A percentile compares a stretch with the other conserved stretches of the same genome.
Evolutionary conservation across 2,329 filamentous ascomycete species (phyloP).

Genomic region (Cryphonectria carpinicola): DNA sequence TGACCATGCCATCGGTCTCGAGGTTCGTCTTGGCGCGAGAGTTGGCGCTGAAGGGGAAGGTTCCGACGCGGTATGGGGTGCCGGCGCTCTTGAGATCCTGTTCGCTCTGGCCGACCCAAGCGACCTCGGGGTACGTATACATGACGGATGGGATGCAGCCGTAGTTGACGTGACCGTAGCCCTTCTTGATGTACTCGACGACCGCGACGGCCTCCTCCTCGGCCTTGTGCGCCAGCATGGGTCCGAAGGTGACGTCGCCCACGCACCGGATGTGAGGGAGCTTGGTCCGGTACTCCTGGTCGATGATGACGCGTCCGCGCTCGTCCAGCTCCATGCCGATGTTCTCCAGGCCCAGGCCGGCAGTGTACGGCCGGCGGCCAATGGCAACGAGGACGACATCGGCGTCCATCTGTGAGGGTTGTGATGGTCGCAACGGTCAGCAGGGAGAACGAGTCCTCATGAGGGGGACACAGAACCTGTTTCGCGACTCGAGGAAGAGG

Average conservation of each 20-base stretch:
- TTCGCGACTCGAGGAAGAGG: neutral
- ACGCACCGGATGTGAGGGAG: conserved; percentile 95
- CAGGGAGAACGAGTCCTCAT: neutral
- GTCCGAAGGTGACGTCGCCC: conserved; percentile 94
- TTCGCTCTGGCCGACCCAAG: conserved; percentile 98
- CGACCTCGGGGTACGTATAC: conserved; percentile 98
- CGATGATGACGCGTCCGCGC: conserved; percentile 91
- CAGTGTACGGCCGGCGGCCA: conserved; percentile 92
- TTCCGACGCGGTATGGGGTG: conserved; percentile 89
- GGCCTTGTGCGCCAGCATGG: conserved; percentile 99
- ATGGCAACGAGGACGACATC: conserved; percentile 97
- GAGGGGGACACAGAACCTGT: neutral
- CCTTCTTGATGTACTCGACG: conserved; percentile 97
- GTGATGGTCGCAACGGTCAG: conserved; percentile 13
- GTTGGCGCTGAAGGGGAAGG: conserved; percentile 98
- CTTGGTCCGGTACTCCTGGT: conserved; percentile 99
- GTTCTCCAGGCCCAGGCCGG: conserved; percentile 90
- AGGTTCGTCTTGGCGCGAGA: conserved; percentile 98
- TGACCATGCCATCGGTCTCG: conserved; percentile 93
- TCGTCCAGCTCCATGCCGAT: conserved; percentile 91
- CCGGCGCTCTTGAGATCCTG: conserved; percentile 89
- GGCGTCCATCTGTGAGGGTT: conserved; percentile 71
- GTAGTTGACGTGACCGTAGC: conserved; percentile 98
- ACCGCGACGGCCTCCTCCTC: conserved; percentile 97
- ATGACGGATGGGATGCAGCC: conserved; percentile 96